Conservation (phyloP, 495 filamentous ascomycete genomes). For the Xylona heveae region DNA sequence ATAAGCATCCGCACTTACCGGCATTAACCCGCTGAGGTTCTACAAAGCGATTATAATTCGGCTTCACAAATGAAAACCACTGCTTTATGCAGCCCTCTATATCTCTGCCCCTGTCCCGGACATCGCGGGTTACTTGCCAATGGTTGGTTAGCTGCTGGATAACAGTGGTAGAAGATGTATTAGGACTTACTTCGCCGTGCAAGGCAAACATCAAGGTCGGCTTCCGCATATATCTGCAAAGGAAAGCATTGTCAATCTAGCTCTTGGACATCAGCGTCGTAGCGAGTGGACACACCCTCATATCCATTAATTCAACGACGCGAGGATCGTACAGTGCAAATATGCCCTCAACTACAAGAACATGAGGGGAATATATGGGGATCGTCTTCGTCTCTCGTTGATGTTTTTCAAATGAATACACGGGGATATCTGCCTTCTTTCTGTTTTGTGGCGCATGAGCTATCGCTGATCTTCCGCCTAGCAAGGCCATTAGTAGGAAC, state of each 20-base stretch:
- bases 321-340: slow-evolving; percentile 80
- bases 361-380: slow-evolving; percentile 85
- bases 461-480: neutral
- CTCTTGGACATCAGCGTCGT: no score
- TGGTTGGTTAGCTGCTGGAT: neutral
- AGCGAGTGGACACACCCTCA: slow-evolving; percentile 37
- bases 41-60: slow-evolving; percentile 78
- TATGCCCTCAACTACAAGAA: slow-evolving; percentile 88
- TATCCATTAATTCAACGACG: slow-evolving; percentile 71
- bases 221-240: slow-evolving; percentile 74
- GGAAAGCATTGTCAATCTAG: slow-evolving; percentile 4
- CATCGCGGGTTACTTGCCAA: slow-evolving; percentile 57
- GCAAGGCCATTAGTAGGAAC: no score
- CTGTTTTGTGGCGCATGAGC: slow-evolving; percentile 23
- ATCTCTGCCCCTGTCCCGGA: slow-evolving; percentile 62
- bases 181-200: slow-evolving; percentile 58
- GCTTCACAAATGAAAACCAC: slow-evolving; percentile 91
- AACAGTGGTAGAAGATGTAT: neutral
- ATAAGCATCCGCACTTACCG: slow-evolving; percentile 18
- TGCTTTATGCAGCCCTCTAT: slow-evolving; percentile 94
- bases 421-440: slow-evolving; percentile 76
- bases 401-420: slow-evolving; percentile 92
- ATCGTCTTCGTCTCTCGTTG: slow-evolving; percentile 58
- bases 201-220: slow-evolving; percentile 83
- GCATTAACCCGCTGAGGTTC: slow-evolving; percentile 74